Base-by-base conservation (phyloP, 1,284 basidiomycete species). In the Mycosarcoma mackinlayi region DNA sequence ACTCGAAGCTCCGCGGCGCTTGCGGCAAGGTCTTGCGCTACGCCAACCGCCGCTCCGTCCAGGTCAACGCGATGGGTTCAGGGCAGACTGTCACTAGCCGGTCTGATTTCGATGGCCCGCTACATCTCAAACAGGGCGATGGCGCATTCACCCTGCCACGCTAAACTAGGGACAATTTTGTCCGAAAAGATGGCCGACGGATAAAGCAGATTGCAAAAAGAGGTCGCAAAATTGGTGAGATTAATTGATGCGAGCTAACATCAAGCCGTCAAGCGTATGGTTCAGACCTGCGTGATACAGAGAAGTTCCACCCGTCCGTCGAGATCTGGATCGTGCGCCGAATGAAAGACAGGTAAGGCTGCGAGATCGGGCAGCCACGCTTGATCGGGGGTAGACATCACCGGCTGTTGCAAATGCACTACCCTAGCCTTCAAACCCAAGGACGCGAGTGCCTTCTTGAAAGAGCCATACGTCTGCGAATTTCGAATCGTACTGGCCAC, bases 401-500 rank as follows among this genome's bases (percentile, higher is more conserved):
- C 31, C 13, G 56, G 63, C 39, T 44, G 31, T 23, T 47, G 47
- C 48, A 60, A 18, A 24, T 41, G 48, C 7, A 48, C 23, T 6
- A 60, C 52, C 6, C 16, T 7, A 7, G 52, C 44, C 5, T 21
- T 39, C 27, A 66, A 24, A 8, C 56, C 56, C 14, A 55, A 59
- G 1, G 51, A 41, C 16, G 10, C 55, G 13, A 73, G 51, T 10
- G 71, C 47, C 13, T 35, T 34, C 18, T 58, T 51, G 53, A 74
- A 74, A 14, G 53, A 23, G 24, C 18, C 41, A 35, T 70, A 74
- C 2, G 72, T 74, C 13, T 51, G 21, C 37, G 59, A 39, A 16
- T 70, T 74, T 27, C 72, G 66, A 33, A 70, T 53, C 14, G 72
- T 70, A 27, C 62, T 70, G 33, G 72, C 66, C 21, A 74, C 59